phyloP scores from a whole-genome alignment of 2,329 filamentous ascomycete genomes.

The Aspergillus aculeatinus region DNA sequence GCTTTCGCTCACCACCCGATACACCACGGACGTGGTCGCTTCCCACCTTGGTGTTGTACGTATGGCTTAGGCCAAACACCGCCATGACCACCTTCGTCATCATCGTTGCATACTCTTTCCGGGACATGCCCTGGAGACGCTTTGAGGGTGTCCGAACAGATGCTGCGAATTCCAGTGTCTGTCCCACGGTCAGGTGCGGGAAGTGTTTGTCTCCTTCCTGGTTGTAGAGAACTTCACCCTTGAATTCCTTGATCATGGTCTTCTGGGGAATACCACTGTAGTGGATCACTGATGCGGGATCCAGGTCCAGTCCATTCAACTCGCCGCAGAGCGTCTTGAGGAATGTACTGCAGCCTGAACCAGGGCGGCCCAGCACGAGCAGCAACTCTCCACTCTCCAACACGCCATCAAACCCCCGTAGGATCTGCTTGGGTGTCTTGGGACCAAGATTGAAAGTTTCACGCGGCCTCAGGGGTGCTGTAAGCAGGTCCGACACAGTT shows the following conservation, averaged over 20 bases:
- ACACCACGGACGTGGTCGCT: conserved; percentile 60
- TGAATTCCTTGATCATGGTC: background rate
- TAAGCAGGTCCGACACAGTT: background rate
- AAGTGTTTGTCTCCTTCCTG: conserved; percentile 68
- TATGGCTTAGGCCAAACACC: conserved; percentile 47
- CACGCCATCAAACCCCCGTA: background rate
- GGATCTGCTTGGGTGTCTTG: background rate
- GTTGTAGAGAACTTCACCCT: background rate
- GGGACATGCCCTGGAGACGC: conserved; percentile 28
- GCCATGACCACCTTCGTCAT: conserved; percentile 46
- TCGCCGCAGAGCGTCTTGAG: background rate
- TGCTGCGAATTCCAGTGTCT: conserved; percentile 75
- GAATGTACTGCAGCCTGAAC: background rate
- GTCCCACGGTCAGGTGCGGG: conserved; percentile 63
- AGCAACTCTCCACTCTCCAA: background rate
- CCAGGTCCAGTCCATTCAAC: background rate
- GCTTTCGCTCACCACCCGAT: conserved; percentile 59
- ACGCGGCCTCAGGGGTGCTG: background rate
- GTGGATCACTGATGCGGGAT: background rate
- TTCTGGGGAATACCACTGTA: background rate
- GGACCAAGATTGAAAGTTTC: background rate
- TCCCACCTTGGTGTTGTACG: conserved; percentile 47
- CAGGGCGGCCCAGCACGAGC: conserved; percentile 2
- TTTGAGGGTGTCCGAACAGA: conserved; percentile 54
- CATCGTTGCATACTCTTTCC: conserved; percentile 41